Evolutionary conservation across 768 basidiomycete species (phyloP), one percentile per base, ranked within the genome.

Genomic region (Gelatoporia subvermispora): DNA sequence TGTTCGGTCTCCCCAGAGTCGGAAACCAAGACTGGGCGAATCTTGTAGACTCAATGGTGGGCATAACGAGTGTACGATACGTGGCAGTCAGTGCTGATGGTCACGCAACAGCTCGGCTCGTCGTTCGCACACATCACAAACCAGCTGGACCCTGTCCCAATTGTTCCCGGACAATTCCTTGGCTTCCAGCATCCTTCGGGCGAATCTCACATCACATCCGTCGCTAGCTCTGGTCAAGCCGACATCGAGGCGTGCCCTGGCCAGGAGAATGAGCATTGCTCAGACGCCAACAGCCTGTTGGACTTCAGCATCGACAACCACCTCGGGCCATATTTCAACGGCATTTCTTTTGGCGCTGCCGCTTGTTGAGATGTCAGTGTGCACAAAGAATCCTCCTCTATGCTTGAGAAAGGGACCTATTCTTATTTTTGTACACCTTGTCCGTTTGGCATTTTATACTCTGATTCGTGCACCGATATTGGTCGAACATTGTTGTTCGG

Each of bases 91-190:
- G 36, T 22, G 5, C 15, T 47, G 5, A 23, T 47, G 7, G 13
- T 22, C 10, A 24, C 18, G 13, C 11, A 9, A 22, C 40, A 59
- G 60, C 25, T 61, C 35, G 28, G 28, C 13, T 53, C 61, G 2
- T 24, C 40, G 25, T 60, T 82, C 49, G 77, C 72, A 3, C 80
- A 76, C 47, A 72, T 84, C 51, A 81, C 76, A 57, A 82, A 84
- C 62, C 45, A 65, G 56, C 41, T 70, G 38, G 74, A 75, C 45
- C 66, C 67, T 0, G 59, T 75, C 7, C 74, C 74, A 2, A 68
- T 49, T 41, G 45, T 60, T 5, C 55, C 60, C 15, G 70, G 69
- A 8, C 64, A 54, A 35, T 62, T 64, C 48, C 62, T 77, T 10
- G 71, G 72, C 2, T 82, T 67, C 59, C 65, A 66, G 48, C 79